Evolutionary conservation across 768 basidiomycete species (phyloP), one percentile per base, ranked within the genome.

Genomic region (Lactarius akahatsu): DNA sequence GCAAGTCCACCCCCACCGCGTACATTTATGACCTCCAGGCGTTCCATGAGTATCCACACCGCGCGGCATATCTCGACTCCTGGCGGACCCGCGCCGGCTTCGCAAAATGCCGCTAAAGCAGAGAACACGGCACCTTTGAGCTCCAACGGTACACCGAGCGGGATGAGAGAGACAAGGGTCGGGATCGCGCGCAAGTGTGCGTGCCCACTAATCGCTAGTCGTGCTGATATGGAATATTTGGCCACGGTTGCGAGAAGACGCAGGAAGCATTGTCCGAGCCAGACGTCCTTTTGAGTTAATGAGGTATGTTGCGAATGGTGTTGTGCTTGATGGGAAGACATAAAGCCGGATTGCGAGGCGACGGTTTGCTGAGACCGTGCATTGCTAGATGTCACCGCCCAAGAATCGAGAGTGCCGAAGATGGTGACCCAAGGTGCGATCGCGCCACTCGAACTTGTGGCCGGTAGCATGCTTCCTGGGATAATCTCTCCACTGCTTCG

Each of bases 41-140:
- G 83, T 76, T 96, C 94, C 86, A 97, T 89, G 58, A 90, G 76
- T 1, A 82, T 82, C 94, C 94, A 96, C 0, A 94, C 86, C 4
- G 85, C 84, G 73, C 86, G 86, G 75, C 92, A 92, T 45, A 94
- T 85, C 72, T 95, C 92, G 15, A 89, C 85, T 7, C 91, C 92
- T 0, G 83, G 78, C 13, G 76, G 72, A 1, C 91, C 90, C 0
- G 89, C 92, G 10, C 91, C 92, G 8, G 92, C 89, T 61, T 86
- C 82, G 67, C 92, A 91, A 77, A 96, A 96, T 1, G 92, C 86
- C 7, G 90, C 84, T 9, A 96, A 79, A 0, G 92, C 85, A 50
- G 91, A 86, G 69, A 95, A 91, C 4, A 95, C 78, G 0, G 90
- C 86, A 6, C 92, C 94, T 70, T 96, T 96, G 59, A 96, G 81